Base-by-base conservation (phyloP, 2,329 filamentous ascomycete genomes). In the Grosmannia penicillata region DNA sequence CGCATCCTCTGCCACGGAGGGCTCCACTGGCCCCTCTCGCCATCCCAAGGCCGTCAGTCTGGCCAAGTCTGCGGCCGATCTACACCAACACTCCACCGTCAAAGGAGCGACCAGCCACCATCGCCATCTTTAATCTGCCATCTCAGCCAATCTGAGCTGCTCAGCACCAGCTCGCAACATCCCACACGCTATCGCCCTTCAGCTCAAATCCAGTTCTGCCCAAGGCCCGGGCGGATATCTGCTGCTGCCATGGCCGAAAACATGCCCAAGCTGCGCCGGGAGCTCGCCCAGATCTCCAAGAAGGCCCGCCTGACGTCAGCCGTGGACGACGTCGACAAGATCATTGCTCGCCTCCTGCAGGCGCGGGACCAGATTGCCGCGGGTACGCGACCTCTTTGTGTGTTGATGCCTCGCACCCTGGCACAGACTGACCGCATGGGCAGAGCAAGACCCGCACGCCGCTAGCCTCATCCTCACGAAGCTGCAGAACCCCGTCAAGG, bases 401-500 rank as follows among this genome's bases (percentile, higher is more conserved):
- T 22, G 37, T 50, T 23, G 47, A 4, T 5, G 22, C 17, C 11
- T 21, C 8, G 18, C 4, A 13, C 19, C 13, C 24, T 8, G 24
- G 5, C 4, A 6, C 19, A 35, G 24, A 26, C 26, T 27, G 26
- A 27, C 26, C 35, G n/a, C n/a, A n/a, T n/a, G n/a, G n/a, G 10
- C 39, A 61, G 58, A 57, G 32, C 51, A 58, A 72, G 80, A 86
- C 51, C 75, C 81, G 19, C 74, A 77, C 45, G 73, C 72, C 28
- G 77, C 83, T 14, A 74, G 78, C 30, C 65, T 87, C 43, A 80
- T 78, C 21, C 71, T 96, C 49, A 81, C 82, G 23, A 87, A 81
- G 54, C 71, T 95, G 15, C 86, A 95, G 55, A 87, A 82, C 46
- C 83, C 87, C 0, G 68, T 94, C 40, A 91, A 87, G 52, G 67